These are phyloP conservation scores for Apiospora marii DNA, from an alignment of 2,329 filamentous ascomycete genomes.

Conservation along the genomic window DNA sequence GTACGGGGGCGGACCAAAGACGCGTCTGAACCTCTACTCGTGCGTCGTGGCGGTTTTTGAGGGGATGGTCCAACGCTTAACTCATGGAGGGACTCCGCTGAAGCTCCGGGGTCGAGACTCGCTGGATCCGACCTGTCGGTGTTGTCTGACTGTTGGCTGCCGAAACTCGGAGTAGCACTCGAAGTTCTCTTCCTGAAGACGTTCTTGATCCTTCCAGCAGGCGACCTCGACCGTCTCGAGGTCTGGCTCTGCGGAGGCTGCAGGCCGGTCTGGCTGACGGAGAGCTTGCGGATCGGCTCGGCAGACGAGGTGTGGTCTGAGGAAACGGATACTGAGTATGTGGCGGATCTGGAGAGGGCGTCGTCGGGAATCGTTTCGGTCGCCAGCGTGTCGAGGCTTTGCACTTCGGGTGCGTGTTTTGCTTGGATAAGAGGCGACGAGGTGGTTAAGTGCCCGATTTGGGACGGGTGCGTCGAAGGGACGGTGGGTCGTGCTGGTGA, in stretches of 20 bases:
- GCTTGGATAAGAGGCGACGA: constrained; percentile 73
- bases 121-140: constrained; percentile 34
- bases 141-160: constrained; percentile 41
- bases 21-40: constrained; percentile 35
- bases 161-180: constrained; percentile 54
- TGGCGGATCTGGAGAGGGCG: constrained; percentile 46
- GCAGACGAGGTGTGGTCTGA: constrained; percentile 26
- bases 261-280: constrained; percentile 47
- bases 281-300: constrained; percentile 41
- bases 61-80: constrained; percentile 30
- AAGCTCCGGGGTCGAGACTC: constrained; percentile 27
- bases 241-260: constrained; percentile 52
- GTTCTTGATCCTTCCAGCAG: constrained; percentile 74
- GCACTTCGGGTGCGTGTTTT: constrained; percentile 56
- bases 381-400: constrained; percentile 45
- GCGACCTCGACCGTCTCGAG: constrained; percentile 70
- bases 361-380: constrained; percentile 32
- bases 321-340: constrained; percentile 45
- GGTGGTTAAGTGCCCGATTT: constrained; percentile 72
- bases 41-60: constrained; percentile 33
- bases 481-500: constrained; percentile 53
- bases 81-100: constrained; percentile 35
- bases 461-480: constrained; percentile 67
- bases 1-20: constrained; percentile 50
- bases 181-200: constrained; percentile 69